phyloP scores from a whole-genome alignment of 116 monocot species.

The Iris pallida region DNA sequence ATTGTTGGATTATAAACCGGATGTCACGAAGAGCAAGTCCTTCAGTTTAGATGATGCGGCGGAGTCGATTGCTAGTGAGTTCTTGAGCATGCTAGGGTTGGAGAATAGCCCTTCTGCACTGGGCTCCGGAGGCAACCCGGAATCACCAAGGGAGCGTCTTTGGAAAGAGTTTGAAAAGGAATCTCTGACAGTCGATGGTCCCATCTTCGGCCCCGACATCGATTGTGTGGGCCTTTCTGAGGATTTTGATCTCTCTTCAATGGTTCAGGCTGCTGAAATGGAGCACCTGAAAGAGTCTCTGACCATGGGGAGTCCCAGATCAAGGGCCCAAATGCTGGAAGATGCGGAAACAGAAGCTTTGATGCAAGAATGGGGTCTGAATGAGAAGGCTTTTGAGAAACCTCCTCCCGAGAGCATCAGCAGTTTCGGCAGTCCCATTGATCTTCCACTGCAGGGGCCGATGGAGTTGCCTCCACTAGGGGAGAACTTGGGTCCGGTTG shows the following conservation, averaged over 20 bases:
- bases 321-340: conserved; percentile 21
- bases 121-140: conserved; percentile 18
- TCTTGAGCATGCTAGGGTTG: conserved; percentile 31
- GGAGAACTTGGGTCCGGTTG: conserved; percentile 21
- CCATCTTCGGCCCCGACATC: conserved; percentile 1
- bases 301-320: conserved; percentile 7
- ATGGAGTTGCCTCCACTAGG: conserved; percentile 19
- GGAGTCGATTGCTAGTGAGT: conserved; percentile 22
- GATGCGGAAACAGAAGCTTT: conserved; percentile 29
- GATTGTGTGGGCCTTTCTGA: conserved; percentile 5
- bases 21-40: conserved; percentile 9
- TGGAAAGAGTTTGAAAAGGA: conserved; percentile 29
- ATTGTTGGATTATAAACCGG: conserved; percentile 4
- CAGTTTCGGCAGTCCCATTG: conserved; percentile 31
- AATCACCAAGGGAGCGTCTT: conserved; percentile 22
- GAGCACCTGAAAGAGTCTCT: conserved; percentile 3
- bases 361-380: conserved; percentile 26
- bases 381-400: conserved; percentile 21
- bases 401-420: conserved; percentile 14
- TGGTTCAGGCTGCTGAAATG: conserved; percentile 15
- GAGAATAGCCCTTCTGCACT: conserved; percentile 12
- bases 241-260: conserved; percentile 24
- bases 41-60: conserved; percentile 19
- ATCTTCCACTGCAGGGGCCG: conserved; percentile 18
- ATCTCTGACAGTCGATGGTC: background rate